These are phyloP conservation scores for Metarhizium sp. DNA, from an alignment of 2,329 filamentous ascomycete species.

Conservation along the genomic window DNA sequence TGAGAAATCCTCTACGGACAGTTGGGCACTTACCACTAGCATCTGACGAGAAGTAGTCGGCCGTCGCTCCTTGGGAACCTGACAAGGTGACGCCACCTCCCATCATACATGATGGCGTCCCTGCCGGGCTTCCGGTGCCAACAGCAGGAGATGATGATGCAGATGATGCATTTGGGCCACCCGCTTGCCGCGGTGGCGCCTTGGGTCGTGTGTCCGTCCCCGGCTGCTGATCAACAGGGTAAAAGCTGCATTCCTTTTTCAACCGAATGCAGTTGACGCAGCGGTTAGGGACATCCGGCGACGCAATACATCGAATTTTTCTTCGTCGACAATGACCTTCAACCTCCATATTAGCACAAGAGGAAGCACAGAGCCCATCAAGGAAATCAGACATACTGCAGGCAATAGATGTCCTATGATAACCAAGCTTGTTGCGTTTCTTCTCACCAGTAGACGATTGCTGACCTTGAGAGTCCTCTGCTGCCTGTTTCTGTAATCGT, in stretches of 20 bases:
- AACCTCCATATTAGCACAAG: neutral
- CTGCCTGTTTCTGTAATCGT: constrained; percentile 27
- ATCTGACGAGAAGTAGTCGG: constrained; percentile 28
- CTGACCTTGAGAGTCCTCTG: constrained; percentile 14
- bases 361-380: neutral
- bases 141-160: constrained; percentile 40
- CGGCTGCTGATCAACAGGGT: constrained; percentile 72
- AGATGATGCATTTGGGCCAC: constrained; percentile 31
- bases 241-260: constrained; percentile 91
- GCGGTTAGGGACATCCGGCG: constrained; percentile 65
- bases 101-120: constrained; percentile 18
- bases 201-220: constrained; percentile 37
- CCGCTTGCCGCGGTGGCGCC: constrained; percentile 26
- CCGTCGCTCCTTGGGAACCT: constrained; percentile 25
- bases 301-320: constrained; percentile 84
- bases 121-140: constrained; percentile 30
- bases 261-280: constrained; percentile 90
- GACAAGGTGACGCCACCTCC: neutral
- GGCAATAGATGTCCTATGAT: constrained; percentile 89
- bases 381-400: constrained; percentile 62
- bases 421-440: constrained; percentile 82
- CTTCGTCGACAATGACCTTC: constrained; percentile 82
- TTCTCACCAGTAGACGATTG: constrained; percentile 36
- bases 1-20: neutral
- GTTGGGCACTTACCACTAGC: constrained; percentile 31